These are phyloP conservation scores for Diplodia mutila DNA, from an alignment of 2,329 filamentous ascomycete species.

Conservation along the genomic window DNA sequence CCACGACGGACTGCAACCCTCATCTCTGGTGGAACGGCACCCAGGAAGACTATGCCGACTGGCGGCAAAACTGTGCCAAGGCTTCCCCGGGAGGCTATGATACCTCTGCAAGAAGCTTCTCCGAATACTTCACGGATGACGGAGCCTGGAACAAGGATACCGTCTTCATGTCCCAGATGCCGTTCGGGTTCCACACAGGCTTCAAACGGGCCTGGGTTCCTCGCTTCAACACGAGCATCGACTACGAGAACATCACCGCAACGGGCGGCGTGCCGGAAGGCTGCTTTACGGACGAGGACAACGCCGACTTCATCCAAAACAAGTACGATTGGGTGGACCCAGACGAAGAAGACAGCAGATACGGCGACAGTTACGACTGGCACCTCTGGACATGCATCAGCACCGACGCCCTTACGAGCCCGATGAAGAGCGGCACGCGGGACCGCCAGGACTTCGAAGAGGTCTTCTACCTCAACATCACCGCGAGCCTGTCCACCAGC, in stretches of 20 bases:
- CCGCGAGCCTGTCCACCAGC: too few species aligned
- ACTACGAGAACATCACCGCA: background rate
- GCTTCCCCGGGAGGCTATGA: too few species aligned
- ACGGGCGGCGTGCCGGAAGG: background rate
- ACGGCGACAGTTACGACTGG: background rate
- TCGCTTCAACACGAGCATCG: background rate
- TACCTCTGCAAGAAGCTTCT: too few species aligned
- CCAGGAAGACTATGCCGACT: background rate
- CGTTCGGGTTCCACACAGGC: background rate
- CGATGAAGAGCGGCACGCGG: background rate
- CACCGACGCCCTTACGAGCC: background rate
- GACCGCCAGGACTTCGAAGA: slow-evolving; percentile 9
- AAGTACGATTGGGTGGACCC: background rate
- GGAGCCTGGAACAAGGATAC: background rate
- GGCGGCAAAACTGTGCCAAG: too few species aligned
- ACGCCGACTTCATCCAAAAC: background rate
- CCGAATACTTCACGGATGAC: background rate
- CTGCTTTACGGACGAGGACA: background rate
- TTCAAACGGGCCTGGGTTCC: background rate
- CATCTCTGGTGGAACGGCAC: background rate
- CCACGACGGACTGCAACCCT: background rate
- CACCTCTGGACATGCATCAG: background rate
- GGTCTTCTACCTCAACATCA: slow-evolving; percentile 2
- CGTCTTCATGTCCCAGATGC: background rate
- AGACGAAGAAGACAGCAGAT: too few species aligned